Evolutionary conservation across 306 rosid species (phyloP), one percentile per base, ranked within the genome.

Genomic region (Biancaea sappan): DNA sequence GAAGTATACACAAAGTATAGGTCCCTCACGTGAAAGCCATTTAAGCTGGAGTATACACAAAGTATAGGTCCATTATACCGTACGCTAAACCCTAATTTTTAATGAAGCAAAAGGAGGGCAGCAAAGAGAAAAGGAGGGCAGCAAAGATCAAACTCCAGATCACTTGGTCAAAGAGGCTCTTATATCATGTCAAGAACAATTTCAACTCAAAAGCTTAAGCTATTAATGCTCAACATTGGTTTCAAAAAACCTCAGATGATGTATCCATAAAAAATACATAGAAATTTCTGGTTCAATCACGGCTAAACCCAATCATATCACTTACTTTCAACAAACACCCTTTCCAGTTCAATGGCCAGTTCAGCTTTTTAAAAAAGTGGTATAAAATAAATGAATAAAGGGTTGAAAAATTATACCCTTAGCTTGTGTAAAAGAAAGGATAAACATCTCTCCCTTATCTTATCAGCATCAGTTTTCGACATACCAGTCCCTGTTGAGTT

Each of bases 401-500:
- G 44, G 52, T 28, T 16, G 41, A 63, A 58, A 16, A 72, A 58
- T 25, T 71, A 65, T 58, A 93, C 98, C 84, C 66, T 66, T 58
- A 94, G 71, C 80, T 89, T 83, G 46, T 81, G 84, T 9, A 89
- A 62, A 72, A 90, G 83, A 74, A 88, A 83, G 8, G 82, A 80
- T 73, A 91, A 77, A 71, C 97, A 91, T 59, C 47, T 83, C 80
- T 85, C 82, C 84, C 96, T 82, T 50, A 90, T 73, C 65, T 84
- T 87, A 71, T 50, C 84, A 47, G 89, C 83, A 48, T 94, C 92
- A n/a, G 34, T 81, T 80, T 88, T 88, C 29, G 86, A 83, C 68
- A 91, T 79, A 53, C 90, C 96, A 35, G 89, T 86, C 77, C 98
- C 98, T 91, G 90, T 40, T 12, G 59, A 52, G 76, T 66, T 52